Evolutionary conservation across 73 alveolate genomes (phyloP).

Genomic region (Loxodes magnus): DNA sequence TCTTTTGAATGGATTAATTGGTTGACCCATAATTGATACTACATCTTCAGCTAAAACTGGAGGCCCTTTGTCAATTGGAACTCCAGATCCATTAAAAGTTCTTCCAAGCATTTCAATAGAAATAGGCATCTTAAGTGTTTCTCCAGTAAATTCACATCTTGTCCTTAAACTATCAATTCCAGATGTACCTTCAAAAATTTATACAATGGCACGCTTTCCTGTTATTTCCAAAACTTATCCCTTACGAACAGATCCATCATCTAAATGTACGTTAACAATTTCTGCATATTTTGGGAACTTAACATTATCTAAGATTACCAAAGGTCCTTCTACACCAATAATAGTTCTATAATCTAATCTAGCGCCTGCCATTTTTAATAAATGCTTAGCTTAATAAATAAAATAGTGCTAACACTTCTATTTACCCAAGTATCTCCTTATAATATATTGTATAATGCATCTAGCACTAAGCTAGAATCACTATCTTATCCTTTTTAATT

Average conservation of each 20-base stretch:
- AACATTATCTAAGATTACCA: slow-evolving; percentile 98
- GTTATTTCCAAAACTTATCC: slow-evolving; percentile 98
- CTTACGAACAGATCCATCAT: slow-evolving; percentile 97
- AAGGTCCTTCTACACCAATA: slow-evolving; percentile 98
- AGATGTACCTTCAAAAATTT: slow-evolving; percentile 99
- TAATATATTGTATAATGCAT: no score
- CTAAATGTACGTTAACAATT: slow-evolving; percentile 88
- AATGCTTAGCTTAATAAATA: no score
- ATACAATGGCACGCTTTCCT: slow-evolving; percentile 68
- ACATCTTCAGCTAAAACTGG: slow-evolving; percentile 99
- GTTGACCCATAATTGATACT: slow-evolving; percentile 97
- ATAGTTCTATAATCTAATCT: slow-evolving; percentile 98
- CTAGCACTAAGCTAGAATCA: no score
- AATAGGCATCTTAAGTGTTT: slow-evolving; percentile 96
- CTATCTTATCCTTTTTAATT: no score
- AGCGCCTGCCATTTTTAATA: slow-evolving; percentile 94
- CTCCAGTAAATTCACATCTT: slow-evolving; percentile 96
- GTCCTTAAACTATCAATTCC: slow-evolving; percentile 92
- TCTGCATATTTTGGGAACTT: slow-evolving; percentile 94
- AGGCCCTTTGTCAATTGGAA: slow-evolving; percentile 99
- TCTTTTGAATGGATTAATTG: slow-evolving; percentile 95
- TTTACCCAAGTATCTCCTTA: no score
- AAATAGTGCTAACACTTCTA: no score
- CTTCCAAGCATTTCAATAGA: slow-evolving; percentile 99
- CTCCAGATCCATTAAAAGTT: slow-evolving; percentile 98